Base-by-base conservation (phyloP, 2,329 filamentous ascomycete species). In the Fonsecaea pedrosoi region DNA sequence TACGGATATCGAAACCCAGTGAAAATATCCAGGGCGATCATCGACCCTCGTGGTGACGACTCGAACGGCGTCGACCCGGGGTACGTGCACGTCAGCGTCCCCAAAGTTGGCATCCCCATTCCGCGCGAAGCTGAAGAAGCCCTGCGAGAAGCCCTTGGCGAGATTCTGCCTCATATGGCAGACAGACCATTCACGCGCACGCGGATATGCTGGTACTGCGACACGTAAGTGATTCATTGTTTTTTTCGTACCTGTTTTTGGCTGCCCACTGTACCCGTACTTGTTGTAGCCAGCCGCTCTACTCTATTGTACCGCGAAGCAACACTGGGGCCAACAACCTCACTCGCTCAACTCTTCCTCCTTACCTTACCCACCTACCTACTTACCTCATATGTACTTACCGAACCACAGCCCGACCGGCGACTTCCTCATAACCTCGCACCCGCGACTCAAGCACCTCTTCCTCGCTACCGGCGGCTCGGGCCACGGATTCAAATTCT, bases 161-260 rank as follows among this genome's bases (percentile, higher is more conserved):
- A 87, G 66, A 84, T 91, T 72, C 81, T 91, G 9, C 72, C 70
- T 30, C 68, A 69, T 13, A 81, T 91, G 18, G 82, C 82, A 58
- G 81, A 84, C 30, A 82, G 90, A 32, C 85, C 86, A 1, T 92
- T 91, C 79, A 78, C 79, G 65, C 80, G 82, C 61, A 89, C 87
- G 1, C 82, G 89, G 30, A 78, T 92, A 61, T 92, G 90, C 79
- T 92, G 90, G 90, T 92, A 92, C 76, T 87, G 87, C 4, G 90
- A 92, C 78, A 92, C 90, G 72, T 71, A 65, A 65, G 69, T 65
- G 3, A 25, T 25, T 25, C 25, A 25, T 2, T 25, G 2, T 32
- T 32, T 34, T 25, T 45, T 32, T 10, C 35, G 12, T 18, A 21
- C 48, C 34, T 30, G 37, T 59, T 45, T 60, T 40, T 13, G 15